Base-by-base conservation (phyloP, 1,284 basidiomycete species). In the Austroboletus rostrupii region DNA sequence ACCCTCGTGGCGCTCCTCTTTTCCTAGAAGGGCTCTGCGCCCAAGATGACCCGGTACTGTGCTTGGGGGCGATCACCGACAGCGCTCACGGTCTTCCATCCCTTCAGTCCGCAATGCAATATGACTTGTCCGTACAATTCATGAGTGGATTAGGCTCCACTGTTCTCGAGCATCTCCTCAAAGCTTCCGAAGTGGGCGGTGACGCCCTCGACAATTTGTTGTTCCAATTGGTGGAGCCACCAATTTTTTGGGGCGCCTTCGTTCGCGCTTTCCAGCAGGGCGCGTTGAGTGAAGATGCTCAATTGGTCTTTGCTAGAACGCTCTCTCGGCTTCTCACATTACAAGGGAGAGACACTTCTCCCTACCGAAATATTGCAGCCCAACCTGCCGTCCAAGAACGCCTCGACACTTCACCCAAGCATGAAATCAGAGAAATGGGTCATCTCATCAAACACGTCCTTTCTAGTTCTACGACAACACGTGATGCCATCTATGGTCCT, bases 201-300 rank as follows among this genome's bases (percentile, higher is more conserved):
- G 61, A 81, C 0, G 43, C 63, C 9, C 21, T 61, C 14, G 57
- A 64, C 42, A 50, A 50, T n/a, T 1, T 62, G 16, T 28, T 85
- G 9, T 37, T 63, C 29, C 61, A 61, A 2, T 69, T 84, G 8
- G 72, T 77, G 2, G 72, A 80, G 0, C 80, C 82, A 0, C 73
- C 80, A 0, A 68, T 81, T 29, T 82, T 83, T 55, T 81, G 78
- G 78, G 53, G 56, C 16, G 52, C 60, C 6, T 75, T 79, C 48
- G 55, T 61, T 0, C 50, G 63, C 2, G 65, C 73, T 0, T 78
- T 80, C 52, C 53, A 61, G 19, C 52, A 53, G 8, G 68, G 66
- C 1, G 47, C 57, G 12, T 61, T 85, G 50, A 48, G 65, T 5
- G 68, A 67, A 10, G 50, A 62, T 2, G 70, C 65, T 1, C 68